Evolutionary conservation across 179 eudicot species (phyloP).

Genomic region (Corrigiola litoralis): DNA sequence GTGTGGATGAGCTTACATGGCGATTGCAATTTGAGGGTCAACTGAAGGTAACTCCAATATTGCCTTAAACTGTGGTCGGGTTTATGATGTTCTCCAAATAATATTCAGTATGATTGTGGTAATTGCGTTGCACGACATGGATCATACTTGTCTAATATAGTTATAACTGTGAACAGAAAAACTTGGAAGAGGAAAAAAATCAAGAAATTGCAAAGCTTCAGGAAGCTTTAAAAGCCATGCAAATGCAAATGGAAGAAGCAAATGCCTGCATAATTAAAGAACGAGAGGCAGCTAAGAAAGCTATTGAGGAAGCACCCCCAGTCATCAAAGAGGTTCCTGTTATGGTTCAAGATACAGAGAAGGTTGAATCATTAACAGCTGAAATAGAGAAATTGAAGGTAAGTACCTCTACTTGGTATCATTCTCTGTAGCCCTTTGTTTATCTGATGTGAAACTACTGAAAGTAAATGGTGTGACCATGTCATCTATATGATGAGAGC

Average conservation of each 20-base stretch:
- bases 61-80: neutral
- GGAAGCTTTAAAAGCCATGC: constrained; percentile 70
- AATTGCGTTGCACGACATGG: constrained; percentile 1
- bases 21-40: constrained; percentile 95
- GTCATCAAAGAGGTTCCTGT: constrained; percentile 88
- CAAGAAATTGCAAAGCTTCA: constrained; percentile 78
- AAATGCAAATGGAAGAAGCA: constrained; percentile 73
- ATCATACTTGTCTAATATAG: constrained; percentile 2
- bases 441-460: neutral
- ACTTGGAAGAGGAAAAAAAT: constrained; percentile 87
- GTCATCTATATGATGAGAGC: too few species aligned
- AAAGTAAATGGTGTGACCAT: neutral
- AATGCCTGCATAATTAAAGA: constrained; percentile 61
- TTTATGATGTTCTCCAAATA: neutral
- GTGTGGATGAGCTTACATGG: constrained; percentile 99
- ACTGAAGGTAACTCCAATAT: constrained; percentile 66
- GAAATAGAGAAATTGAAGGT: constrained; percentile 82
- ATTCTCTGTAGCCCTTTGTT: neutral
- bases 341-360: constrained; percentile 76
- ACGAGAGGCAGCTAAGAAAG: constrained; percentile 75
- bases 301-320: constrained; percentile 93
- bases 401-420: neutral
- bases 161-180: constrained; percentile 49
- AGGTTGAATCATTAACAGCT: constrained; percentile 66
- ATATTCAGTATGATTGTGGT: neutral